Evolutionary conservation across 352 stramenopile genomes (phyloP).

Genomic region (Pelagophyceae sp.): DNA sequence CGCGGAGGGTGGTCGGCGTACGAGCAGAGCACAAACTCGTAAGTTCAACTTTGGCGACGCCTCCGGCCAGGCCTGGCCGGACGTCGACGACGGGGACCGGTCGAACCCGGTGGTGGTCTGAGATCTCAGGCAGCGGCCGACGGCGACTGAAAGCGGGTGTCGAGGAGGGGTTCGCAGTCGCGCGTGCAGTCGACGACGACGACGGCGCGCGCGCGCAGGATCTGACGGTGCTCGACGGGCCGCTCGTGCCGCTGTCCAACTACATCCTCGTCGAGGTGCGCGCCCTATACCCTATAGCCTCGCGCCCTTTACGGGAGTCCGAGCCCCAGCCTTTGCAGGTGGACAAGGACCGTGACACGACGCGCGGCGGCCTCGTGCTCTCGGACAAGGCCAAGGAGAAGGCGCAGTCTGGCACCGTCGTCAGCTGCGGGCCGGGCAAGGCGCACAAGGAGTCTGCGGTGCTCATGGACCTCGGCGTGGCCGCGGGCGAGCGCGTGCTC

Average conservation of each 20-base stretch:
- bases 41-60: not conserved
- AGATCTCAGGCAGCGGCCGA: too few species aligned
- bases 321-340: not conserved
- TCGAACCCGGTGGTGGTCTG: too few species aligned
- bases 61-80: too few species aligned
- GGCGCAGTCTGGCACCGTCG: slow-evolving; percentile 38
- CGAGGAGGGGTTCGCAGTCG: not conserved
- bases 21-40: too few species aligned
- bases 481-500: slow-evolving; percentile 48
- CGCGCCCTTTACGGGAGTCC: too few species aligned
- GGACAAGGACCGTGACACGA: not conserved
- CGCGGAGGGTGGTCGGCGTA: too few species aligned
- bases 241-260: slow-evolving; percentile 57
- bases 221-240: slow-evolving; percentile 38
- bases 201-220: not conserved
- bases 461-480: slow-evolving; percentile 47
- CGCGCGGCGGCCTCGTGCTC: not conserved
- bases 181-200: not conserved
- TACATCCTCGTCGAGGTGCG: slow-evolving; percentile 57
- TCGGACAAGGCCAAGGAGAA: not conserved
- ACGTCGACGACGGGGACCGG: too few species aligned
- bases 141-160: too few species aligned
- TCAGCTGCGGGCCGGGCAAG: slow-evolving; percentile 50
- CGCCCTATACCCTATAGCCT: too few species aligned
- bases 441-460: slow-evolving; percentile 56